Conservation (phyloP, 2,329 filamentous ascomycete genomes). For the Xylaria sp. region DNA sequence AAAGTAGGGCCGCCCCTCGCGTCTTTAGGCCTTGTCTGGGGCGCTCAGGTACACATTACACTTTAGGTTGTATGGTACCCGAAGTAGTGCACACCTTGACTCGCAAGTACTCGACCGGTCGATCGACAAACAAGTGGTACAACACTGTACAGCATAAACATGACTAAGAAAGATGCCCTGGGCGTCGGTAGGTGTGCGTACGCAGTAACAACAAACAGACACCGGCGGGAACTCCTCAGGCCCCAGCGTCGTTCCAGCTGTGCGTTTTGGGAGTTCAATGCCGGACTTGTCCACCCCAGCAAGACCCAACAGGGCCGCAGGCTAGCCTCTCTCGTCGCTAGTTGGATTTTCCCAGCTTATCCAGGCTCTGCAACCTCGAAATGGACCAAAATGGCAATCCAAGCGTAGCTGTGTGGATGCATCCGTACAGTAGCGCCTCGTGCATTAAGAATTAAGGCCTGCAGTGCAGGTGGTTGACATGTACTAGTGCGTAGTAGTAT, state of each 20-base stretch:
- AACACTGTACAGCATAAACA: no score
- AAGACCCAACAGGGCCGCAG: conserved; percentile 18
- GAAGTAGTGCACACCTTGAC: conserved; percentile 11
- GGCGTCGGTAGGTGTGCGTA: background rate
- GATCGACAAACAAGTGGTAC: conserved; percentile 12
- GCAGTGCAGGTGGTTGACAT: conserved; percentile 40
- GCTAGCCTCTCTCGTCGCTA: conserved; percentile 33
- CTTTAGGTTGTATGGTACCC: background rate
- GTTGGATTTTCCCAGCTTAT: conserved; percentile 16
- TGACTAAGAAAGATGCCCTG: no score
- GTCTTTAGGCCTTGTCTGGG: conserved; percentile 13
- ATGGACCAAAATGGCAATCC: conserved; percentile 36
- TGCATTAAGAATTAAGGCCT: conserved; percentile 45
- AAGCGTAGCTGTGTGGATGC: conserved; percentile 40
- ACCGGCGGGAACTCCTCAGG: background rate
- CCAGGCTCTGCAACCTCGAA: conserved; percentile 38
- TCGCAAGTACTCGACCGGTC: conserved; percentile 10
- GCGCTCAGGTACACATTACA: background rate
- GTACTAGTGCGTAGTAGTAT: background rate
- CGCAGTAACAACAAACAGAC: background rate
- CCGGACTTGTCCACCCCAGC: conserved; percentile 28
- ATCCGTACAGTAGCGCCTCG: conserved; percentile 34
- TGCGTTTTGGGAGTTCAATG: conserved; percentile 35
- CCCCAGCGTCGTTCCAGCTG: conserved; percentile 36
- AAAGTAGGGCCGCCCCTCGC: conserved; percentile 26